Percentiles rank a stretch among this genome's conserved stretches.
Conservation (phyloP, 352 stramenopile genomes). For the Pythium guiyangense region DNA sequence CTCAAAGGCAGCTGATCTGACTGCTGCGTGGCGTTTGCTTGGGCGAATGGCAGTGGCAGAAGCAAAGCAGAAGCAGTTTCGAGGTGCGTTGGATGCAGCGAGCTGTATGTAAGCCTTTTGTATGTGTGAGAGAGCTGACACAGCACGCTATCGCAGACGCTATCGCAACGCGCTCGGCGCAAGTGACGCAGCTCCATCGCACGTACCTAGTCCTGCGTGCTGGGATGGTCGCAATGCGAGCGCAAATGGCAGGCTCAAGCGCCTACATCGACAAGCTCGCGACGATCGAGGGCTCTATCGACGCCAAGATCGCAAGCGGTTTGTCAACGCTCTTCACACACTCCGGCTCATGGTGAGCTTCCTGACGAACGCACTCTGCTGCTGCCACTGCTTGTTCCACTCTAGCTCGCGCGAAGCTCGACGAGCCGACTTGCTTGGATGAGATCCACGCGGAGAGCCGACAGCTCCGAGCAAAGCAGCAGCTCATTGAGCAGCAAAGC, state of each 20-base stretch:
- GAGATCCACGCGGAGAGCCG: conserved; percentile 22
- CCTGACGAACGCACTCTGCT: not conserved
- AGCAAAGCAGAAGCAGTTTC: conserved; percentile 33
- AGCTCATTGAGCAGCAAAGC: conserved; percentile 37
- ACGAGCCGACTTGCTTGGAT: conserved; percentile 18
- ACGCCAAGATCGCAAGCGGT: conserved; percentile 19
- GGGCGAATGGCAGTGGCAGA: conserved; percentile 25
- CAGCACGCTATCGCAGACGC: conserved; percentile 18
- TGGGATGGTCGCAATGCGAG: conserved; percentile 27
- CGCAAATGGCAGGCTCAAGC: conserved; percentile 21
- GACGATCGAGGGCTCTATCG: conserved; percentile 9
- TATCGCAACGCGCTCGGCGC: conserved; percentile 24
- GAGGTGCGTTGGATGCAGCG: conserved; percentile 14
- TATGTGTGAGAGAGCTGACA: not conserved
- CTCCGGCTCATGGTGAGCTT: not conserved
- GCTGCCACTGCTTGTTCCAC: conserved; percentile 8
- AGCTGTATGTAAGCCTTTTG: too few relatives aligned
- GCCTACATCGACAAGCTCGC: conserved; percentile 19
- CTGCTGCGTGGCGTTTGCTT: not conserved
- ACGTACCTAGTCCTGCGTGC: conserved; percentile 26
- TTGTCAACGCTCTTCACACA: not conserved
- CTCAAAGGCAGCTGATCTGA: conserved; percentile 3
- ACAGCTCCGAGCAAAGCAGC: conserved; percentile 41
- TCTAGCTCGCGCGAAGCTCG: conserved; percentile 11
- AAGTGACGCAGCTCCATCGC: conserved; percentile 23